These are phyloP conservation scores for Limnomonas spitsbergensis DNA, from an alignment of 139 green algal genomes.

Conservation along the genomic window DNA sequence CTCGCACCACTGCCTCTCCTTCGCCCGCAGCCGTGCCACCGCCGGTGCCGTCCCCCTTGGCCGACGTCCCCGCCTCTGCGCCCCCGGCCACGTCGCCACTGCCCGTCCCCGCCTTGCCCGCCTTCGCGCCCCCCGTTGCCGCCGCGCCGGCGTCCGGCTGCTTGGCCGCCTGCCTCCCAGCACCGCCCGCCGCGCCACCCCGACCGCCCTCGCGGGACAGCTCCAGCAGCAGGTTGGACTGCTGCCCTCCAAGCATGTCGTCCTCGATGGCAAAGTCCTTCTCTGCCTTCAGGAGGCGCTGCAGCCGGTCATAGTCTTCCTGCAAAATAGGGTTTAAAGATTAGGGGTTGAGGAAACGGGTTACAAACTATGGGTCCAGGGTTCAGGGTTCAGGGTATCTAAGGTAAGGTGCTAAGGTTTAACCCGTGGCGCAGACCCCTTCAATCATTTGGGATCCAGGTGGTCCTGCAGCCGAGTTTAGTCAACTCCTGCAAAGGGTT, in stretches of 20 bases:
- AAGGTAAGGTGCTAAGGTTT: not conserved
- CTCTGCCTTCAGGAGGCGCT: conserved; percentile 63
- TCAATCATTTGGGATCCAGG: not conserved
- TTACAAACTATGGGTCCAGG: not conserved
- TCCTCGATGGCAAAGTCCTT: conserved; percentile 62
- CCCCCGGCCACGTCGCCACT: not conserved
- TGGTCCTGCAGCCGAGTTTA: not conserved
- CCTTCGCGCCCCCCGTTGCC: not conserved
- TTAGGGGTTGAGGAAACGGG: not conserved
- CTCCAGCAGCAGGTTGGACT: conserved; percentile 70
- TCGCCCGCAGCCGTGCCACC: not conserved
- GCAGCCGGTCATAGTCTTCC: conserved; percentile 45
- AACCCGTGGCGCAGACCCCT: not conserved
- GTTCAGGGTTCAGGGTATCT: not conserved
- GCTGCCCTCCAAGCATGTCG: conserved; percentile 56
- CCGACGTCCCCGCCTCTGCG: too few species aligned
- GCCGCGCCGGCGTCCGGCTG: not conserved
- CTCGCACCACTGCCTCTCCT: not conserved
- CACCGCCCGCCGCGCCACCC: not conserved
- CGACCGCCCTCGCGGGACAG: conserved; percentile 53
- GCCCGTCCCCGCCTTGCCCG: too few species aligned
- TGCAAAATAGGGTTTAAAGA: conserved; percentile 14
- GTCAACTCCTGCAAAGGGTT: not conserved
- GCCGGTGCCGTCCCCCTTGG: conserved; percentile 1
- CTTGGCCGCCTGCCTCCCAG: not conserved